Evolutionary conservation across 192 early-diverging fungal genomes (phyloP).

Genomic region (Backusella sp.): DNA sequence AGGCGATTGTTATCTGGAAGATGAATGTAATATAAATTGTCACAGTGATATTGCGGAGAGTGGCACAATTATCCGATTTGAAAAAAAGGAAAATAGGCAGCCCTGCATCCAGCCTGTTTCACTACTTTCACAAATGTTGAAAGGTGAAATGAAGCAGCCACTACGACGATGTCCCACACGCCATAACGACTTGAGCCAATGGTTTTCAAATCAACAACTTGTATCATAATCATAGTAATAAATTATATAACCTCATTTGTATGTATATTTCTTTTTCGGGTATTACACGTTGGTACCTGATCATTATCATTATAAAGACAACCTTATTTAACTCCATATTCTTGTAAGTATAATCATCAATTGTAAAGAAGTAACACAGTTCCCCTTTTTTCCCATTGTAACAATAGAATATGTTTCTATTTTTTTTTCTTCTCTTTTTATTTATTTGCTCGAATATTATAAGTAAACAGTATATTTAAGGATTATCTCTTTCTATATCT

Average conservation of each 20-base stretch:
- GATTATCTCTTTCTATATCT: neutral
- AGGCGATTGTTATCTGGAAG: neutral
- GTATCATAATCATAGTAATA: neutral
- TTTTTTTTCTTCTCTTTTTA: neutral
- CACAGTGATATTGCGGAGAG: neutral
- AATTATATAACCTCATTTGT: neutral
- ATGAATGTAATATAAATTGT: neutral
- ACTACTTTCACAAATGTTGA: constrained; percentile 6
- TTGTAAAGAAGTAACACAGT: neutral
- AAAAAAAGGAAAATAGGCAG: constrained; percentile 8
- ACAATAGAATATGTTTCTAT: neutral
- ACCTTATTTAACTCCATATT: neutral
- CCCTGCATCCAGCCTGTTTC: constrained; percentile 6
- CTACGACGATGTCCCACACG: neutral
- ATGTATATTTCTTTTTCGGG: neutral
- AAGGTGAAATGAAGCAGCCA: neutral
- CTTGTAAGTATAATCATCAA: neutral
- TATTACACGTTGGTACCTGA: neutral
- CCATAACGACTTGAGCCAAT: neutral
- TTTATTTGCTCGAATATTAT: neutral
- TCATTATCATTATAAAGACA: neutral
- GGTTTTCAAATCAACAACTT: neutral
- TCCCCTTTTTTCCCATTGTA: neutral
- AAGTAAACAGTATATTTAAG: neutral
- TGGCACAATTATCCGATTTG: neutral